Base-by-base conservation (phyloP, 2,329 filamentous ascomycete genomes). In the Penicillium sp. region DNA sequence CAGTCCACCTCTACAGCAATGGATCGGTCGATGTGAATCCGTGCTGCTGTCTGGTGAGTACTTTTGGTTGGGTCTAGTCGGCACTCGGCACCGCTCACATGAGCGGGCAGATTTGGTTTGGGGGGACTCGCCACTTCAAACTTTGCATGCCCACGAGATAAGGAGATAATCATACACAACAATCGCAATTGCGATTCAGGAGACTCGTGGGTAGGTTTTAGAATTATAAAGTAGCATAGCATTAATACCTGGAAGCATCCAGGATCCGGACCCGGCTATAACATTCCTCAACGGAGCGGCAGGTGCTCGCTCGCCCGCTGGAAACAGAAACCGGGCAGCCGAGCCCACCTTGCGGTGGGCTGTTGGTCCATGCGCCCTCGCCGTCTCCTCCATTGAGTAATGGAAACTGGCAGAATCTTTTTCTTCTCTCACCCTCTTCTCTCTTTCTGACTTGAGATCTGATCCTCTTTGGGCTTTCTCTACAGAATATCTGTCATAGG, bases 391-490 rank as follows among this genome's bases (percentile, higher is more conserved):
- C 39, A 52, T 55, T 58, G 52, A 35, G 56, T 60, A 60, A 61
- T 58, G 19, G 53, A 61, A 55, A 55, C n/a, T 43, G 50, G 46
- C 46, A 56, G 51, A 54, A 36, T 54, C 52, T 59, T 61, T 49
- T 41, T 40, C 51, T 47, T 40, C 50, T 52, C 50, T 14, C 50
- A 31, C 24, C 51, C 47, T 49, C 43, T 55, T 18, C 18, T 22
- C 43, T 55, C 51, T 54, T 49, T n/a, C 54, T 31, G 31, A 10
- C 31, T 31, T 31, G 31, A 9, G 7, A n/a, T 27, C 9, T 24
- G 14, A 31, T n/a, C 14, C n/a, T 46, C 24, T 2, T 5, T 4
- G 3, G 3, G 31, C 9, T 9, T 31, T 10, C 31, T 31, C 31
- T 9, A 10, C 31, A 31, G 7, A 31, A 31, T 2, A 31, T 31